phyloP scores from a whole-genome alignment of 108 stramenopile genomes.

The Fragilaria radians region DNA sequence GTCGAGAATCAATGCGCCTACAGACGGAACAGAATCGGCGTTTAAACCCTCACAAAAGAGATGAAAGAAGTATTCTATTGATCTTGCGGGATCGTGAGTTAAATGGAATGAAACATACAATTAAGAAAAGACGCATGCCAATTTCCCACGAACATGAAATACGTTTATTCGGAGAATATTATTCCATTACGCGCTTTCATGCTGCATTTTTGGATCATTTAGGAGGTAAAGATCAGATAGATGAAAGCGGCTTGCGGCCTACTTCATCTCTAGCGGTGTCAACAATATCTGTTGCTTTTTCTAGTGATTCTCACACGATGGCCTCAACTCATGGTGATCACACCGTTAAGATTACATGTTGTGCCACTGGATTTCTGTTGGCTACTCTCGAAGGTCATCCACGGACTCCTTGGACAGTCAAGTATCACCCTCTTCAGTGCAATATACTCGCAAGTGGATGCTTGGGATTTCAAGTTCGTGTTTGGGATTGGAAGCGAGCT shows the following conservation, averaged over 20 bases:
- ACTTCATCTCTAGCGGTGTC: conserved; percentile 33
- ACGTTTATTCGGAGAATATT: conserved; percentile 52
- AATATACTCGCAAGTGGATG: conserved; percentile 89
- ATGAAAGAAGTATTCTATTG: not conserved
- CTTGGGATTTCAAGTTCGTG: conserved; percentile 88
- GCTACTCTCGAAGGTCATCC: conserved; percentile 87
- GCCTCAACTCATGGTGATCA: conserved; percentile 99
- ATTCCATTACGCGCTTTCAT: conserved; percentile 44
- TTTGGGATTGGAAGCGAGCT: conserved; percentile 87
- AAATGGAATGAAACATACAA: not conserved
- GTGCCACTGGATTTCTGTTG: conserved; percentile 49
- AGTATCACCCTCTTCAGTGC: conserved; percentile 84
- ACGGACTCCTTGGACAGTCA: conserved; percentile 98
- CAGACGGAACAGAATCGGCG: not conserved
- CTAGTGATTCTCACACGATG: conserved; percentile 67
- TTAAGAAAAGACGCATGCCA: conserved; percentile 1
- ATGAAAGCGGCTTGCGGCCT: conserved; percentile 16
- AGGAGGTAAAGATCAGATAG: conserved; percentile 21
- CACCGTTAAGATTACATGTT: conserved; percentile 93
- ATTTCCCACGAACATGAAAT: conserved; percentile 27
- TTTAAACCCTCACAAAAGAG: not conserved
- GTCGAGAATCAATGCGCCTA: not conserved
- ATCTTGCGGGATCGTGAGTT: not conserved
- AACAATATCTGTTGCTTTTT: conserved; percentile 79
- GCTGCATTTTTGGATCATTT: conserved; percentile 64